Conservation (phyloP, 208 protist genomes). For the Strigomonas culicis region DNA sequence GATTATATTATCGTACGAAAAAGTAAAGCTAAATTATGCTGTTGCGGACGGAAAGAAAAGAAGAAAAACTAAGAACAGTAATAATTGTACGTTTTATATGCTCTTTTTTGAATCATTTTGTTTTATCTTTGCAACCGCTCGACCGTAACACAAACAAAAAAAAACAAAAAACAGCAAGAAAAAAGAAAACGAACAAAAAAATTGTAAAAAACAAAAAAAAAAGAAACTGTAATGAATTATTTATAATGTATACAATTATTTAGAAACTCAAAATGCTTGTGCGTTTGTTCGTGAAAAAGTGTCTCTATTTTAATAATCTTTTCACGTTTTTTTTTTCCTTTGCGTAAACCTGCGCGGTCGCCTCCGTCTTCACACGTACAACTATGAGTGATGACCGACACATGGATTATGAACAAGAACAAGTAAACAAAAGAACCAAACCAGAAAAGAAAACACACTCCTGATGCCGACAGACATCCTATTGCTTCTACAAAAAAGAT, state of each 20-base stretch:
- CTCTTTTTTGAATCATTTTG: too few relatives aligned
- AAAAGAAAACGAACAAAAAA: conserved; percentile 14
- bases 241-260: conserved; percentile 9
- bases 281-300: neutral
- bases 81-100: too few relatives aligned
- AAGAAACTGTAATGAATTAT: neutral
- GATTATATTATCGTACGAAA: too few relatives aligned
- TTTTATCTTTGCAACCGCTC: too few relatives aligned
- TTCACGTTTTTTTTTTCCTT: neutral
- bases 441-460: too few relatives aligned
- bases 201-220: neutral
- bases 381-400: neutral
- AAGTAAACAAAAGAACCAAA: neutral
- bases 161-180: conserved; percentile 6
- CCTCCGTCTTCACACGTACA: too few relatives aligned
- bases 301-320: neutral
- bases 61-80: too few relatives aligned
- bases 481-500: too few relatives aligned
- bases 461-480: too few relatives aligned
- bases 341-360: too few relatives aligned
- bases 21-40: too few relatives aligned
- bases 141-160: conserved; percentile 2
- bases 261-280: neutral
- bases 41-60: too few relatives aligned
- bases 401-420: neutral